A percentile compares a stretch with the other conserved stretches of the same genome.
phyloP scores from a whole-genome alignment of 371 early-diverging fungal genomes.

The Dentiscutata heterogama region DNA sequence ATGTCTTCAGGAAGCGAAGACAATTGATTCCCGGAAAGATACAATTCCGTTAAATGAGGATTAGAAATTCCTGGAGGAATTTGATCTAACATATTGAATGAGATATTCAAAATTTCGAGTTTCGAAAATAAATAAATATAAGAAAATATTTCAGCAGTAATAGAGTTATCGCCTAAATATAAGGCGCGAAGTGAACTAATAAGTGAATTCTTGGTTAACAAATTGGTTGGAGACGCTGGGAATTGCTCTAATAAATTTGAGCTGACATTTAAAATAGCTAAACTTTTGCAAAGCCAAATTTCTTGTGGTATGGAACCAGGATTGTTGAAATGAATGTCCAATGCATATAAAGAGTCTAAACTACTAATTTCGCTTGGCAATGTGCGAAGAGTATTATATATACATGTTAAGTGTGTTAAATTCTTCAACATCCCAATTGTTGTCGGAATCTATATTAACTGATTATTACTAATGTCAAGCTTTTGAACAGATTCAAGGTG shows the following conservation, averaged over 20 bases:
- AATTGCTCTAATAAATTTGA: constrained; percentile 82
- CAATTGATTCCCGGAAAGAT: constrained; percentile 88
- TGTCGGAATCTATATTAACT: constrained; percentile 73
- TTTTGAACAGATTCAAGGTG: constrained; percentile 65
- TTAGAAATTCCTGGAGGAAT: constrained; percentile 67
- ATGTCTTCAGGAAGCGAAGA: constrained; percentile 90
- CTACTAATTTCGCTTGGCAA: constrained; percentile 72
- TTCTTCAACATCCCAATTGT: constrained; percentile 67
- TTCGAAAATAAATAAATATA: constrained; percentile 78
- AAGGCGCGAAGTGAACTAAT: constrained; percentile 69
- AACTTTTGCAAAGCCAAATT: constrained; percentile 86
- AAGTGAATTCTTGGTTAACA: constrained; percentile 57
- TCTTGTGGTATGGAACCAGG: constrained; percentile 80
- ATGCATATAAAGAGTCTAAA: constrained; percentile 59
- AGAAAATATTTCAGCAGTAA: constrained; percentile 89
- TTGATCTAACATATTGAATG: constrained; percentile 88
- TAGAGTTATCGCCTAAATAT: constrained; percentile 82
- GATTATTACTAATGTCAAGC: constrained; percentile 77
- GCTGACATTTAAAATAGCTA: constrained; percentile 77
- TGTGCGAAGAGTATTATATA: constrained; percentile 73
- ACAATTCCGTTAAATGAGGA: constrained; percentile 75
- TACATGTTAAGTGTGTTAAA: constrained; percentile 68
- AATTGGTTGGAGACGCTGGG: constrained; percentile 42
- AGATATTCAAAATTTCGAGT: constrained; percentile 80
- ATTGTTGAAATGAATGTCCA: constrained; percentile 80